Percentiles rank a stretch among this genome's conserved stretches.
Evolutionary conservation across 495 filamentous ascomycete species (phyloP).

Genomic region (Rusavskia elegans): DNA sequence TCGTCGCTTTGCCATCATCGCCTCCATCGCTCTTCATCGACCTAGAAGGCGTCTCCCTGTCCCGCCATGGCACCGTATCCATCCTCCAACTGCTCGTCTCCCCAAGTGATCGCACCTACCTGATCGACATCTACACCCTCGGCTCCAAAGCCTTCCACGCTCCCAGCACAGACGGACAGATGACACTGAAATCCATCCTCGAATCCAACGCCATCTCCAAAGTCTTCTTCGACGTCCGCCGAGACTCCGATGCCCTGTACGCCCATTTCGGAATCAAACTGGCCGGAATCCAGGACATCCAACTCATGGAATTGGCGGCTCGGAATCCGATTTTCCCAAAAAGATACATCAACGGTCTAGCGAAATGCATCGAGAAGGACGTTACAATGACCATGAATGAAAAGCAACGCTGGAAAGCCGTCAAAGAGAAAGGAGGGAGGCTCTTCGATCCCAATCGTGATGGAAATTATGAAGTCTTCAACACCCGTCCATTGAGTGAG

Average conservation of each 20-base stretch:
- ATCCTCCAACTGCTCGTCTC: constrained; percentile 27
- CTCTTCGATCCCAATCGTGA: constrained; percentile 27
- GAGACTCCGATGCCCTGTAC: constrained; percentile 40
- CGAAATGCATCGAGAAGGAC: constrained; percentile 29
- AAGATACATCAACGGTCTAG: constrained; percentile 10
- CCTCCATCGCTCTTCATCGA: constrained; percentile 35
- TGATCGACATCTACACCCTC: constrained; percentile 37
- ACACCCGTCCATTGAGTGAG: constrained; percentile 23
- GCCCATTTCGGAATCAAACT: constrained; percentile 24
- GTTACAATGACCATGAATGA: constrained; percentile 7
- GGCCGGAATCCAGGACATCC: constrained; percentile 32
- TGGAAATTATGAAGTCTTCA: constrained; percentile 33
- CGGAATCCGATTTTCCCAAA: too few species aligned
- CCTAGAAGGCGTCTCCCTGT: constrained; percentile 36
- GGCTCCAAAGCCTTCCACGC: constrained; percentile 26
- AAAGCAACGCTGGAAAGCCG: constrained; percentile 17
- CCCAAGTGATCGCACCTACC: constrained; percentile 19
- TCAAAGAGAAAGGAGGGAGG: constrained; percentile 24
- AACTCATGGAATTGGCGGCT: constrained; percentile 33
- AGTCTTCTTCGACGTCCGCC: constrained; percentile 25
- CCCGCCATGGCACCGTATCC: constrained; percentile 31
- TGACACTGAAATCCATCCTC: constrained; percentile 33
- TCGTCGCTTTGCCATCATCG: constrained; percentile 12
- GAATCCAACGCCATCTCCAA: constrained; percentile 23
- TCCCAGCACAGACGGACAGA: constrained; percentile 5